Percentiles rank a stretch among this genome's conserved stretches.
phyloP scores from a whole-genome alignment of 225 moss, liverwort and hornwort species.

The Lunularia cruciata region DNA sequence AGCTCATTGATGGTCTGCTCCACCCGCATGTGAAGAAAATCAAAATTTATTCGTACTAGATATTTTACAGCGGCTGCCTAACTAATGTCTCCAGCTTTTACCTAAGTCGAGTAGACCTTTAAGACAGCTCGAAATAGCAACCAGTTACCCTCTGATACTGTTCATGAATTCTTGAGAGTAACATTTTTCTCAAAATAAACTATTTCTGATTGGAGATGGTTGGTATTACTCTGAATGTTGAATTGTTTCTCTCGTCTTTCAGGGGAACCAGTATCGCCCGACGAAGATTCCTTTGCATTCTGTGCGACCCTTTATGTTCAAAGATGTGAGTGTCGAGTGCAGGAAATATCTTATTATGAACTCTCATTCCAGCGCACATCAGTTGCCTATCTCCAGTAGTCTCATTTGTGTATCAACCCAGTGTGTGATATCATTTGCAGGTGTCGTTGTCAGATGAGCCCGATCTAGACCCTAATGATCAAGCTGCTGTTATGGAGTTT shows the following conservation, averaged over 20 bases:
- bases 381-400: not conserved
- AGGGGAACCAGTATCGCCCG: constrained; percentile 89
- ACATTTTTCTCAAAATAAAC: too few species aligned
- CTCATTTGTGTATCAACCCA: not conserved
- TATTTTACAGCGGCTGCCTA: too few species aligned
- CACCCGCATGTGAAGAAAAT: too few species aligned
- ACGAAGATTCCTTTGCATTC: constrained; percentile 86
- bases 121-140: too few species aligned
- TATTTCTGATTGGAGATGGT: too few species aligned
- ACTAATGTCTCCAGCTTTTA: too few species aligned
- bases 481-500: constrained; percentile 67
- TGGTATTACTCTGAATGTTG: not conserved
- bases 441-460: constrained; percentile 81
- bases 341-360: not conserved
- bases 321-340: constrained; percentile 59
- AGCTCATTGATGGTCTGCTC: too few species aligned
- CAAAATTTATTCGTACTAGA: too few species aligned
- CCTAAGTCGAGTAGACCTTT: too few species aligned
- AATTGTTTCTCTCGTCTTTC: constrained; percentile 12
- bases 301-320: constrained; percentile 87
- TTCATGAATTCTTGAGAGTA: too few species aligned
- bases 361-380: too few species aligned
- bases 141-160: too few species aligned
- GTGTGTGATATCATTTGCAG: constrained; percentile 34
- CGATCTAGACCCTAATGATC: constrained; percentile 90